These are phyloP conservation scores for Kwoniella newhampshirensis DNA, from an alignment of 768 basidiomycete species.

Conservation along the genomic window DNA sequence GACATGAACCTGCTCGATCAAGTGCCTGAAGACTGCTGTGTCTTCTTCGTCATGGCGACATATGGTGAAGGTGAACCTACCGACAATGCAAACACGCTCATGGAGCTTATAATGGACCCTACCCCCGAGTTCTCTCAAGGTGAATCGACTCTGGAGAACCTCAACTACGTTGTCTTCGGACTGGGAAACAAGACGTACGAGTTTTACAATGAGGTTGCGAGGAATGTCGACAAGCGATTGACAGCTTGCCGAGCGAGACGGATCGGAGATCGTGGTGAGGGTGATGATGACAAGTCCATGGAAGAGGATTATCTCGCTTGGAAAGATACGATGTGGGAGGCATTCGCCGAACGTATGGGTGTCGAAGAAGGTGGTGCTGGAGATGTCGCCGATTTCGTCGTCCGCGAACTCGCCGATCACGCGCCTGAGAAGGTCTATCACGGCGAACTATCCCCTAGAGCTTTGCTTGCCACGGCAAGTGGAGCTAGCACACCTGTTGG, in stretches of 20 bases:
- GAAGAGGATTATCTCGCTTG: conserved; percentile 99
- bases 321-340: conserved; percentile 97
- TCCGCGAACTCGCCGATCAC: conserved; percentile 70
- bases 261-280: conserved; percentile 88
- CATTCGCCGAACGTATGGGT: conserved; percentile 73
- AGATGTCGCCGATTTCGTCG: conserved; percentile 88
- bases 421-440: conserved; percentile 85
- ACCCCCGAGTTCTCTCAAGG: conserved; percentile 78
- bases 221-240: conserved; percentile 71
- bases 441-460: conserved; percentile 93
- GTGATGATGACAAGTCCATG: conserved; percentile 99
- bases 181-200: conserved; percentile 76
- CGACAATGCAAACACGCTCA: conserved; percentile 91
- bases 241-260: conserved; percentile 76
- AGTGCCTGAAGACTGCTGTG: conserved; percentile 79
- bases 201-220: conserved; percentile 89
- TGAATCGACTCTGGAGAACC: conserved; percentile 66
- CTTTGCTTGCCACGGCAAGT: conserved; percentile 77
- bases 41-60: conserved; percentile 94
- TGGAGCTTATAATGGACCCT: conserved; percentile 85
- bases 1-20: conserved; percentile 95
- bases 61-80: conserved; percentile 99
- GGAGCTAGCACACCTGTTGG: conserved; percentile 57
- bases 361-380: conserved; percentile 97
- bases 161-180: conserved; percentile 93